These are phyloP conservation scores for Debaryomyces sp. DNA, from an alignment of 1,139 yeast genomes.

Conservation along the genomic window DNA sequence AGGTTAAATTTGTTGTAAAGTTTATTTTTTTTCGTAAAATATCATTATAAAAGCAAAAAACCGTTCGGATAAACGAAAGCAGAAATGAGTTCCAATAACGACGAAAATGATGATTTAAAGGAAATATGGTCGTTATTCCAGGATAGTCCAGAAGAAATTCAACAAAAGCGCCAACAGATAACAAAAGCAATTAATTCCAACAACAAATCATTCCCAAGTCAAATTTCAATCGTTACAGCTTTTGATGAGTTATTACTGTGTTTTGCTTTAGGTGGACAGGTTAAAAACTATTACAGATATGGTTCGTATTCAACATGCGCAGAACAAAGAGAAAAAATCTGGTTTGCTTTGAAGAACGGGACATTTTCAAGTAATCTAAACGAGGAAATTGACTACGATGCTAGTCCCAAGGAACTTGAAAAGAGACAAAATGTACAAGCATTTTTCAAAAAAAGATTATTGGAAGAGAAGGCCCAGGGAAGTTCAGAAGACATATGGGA, in stretches of 20 bases:
- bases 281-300: slow-evolving; percentile 77
- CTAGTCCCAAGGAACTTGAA: slow-evolving; percentile 49
- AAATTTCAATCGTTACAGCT: slow-evolving; percentile 60
- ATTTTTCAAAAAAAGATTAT: slow-evolving; percentile 65
- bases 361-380: slow-evolving; percentile 24
- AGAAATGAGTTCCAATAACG: slow-evolving; percentile 1
- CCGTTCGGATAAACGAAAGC: not conserved
- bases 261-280: slow-evolving; percentile 88
- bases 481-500: slow-evolving; percentile 87
- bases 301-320: slow-evolving; percentile 77
- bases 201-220: slow-evolving; percentile 38
- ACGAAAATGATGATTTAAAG: slow-evolving; percentile 12
- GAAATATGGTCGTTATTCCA: slow-evolving; percentile 38
- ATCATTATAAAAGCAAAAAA: not conserved
- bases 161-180: slow-evolving; percentile 33
- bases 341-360: slow-evolving; percentile 74
- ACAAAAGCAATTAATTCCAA: slow-evolving; percentile 31
- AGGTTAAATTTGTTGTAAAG: not conserved
- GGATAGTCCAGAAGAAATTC: slow-evolving; percentile 37
- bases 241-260: slow-evolving; percentile 86
- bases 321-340: slow-evolving; percentile 70
- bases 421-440: slow-evolving; percentile 61
- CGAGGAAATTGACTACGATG: slow-evolving; percentile 27
- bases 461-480: slow-evolving; percentile 64
- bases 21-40: not conserved